phyloP scores from a whole-genome alignment of 305 asterid species.

The Fraxinus dipetala region DNA sequence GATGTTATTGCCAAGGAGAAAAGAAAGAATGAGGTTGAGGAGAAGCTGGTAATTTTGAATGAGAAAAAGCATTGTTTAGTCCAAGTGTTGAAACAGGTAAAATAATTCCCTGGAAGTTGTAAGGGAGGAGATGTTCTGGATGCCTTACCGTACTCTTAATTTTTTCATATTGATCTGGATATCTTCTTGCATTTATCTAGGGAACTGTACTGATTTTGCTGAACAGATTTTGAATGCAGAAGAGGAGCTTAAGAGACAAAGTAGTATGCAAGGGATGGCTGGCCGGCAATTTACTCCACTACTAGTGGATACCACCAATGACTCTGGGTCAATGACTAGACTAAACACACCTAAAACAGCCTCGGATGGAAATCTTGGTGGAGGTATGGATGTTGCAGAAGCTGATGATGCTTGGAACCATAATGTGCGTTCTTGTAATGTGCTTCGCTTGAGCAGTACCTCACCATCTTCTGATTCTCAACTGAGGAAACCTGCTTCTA shows the following conservation, averaged over 20 bases:
- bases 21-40: conserved; percentile 67
- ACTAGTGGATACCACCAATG: conserved; percentile 71
- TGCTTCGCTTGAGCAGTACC: conserved; percentile 62
- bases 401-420: conserved; percentile 55
- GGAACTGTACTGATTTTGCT: conserved; percentile 9
- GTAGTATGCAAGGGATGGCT: conserved; percentile 41
- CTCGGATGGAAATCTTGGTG: conserved; percentile 53
- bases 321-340: conserved; percentile 70
- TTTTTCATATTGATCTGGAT: neutral
- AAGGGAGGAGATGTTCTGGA: conserved; percentile 5
- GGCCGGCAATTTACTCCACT: conserved; percentile 61
- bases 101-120: neutral
- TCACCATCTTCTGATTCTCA: conserved; percentile 86
- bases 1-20: conserved; percentile 42
- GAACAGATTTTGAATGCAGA: conserved; percentile 78
- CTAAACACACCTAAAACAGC: conserved; percentile 68
- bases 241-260: conserved; percentile 73
- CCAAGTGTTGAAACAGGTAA: conserved; percentile 80
- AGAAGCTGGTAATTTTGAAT: conserved; percentile 60
- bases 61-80: conserved; percentile 76
- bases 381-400: conserved; percentile 63
- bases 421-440: conserved; percentile 51
- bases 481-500: conserved; percentile 51
- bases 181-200: conserved; percentile 5
- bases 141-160: neutral